These are phyloP conservation scores for Fragaria vesca DNA, from an alignment of 306 rosid genomes.

Conservation along the genomic window DNA sequence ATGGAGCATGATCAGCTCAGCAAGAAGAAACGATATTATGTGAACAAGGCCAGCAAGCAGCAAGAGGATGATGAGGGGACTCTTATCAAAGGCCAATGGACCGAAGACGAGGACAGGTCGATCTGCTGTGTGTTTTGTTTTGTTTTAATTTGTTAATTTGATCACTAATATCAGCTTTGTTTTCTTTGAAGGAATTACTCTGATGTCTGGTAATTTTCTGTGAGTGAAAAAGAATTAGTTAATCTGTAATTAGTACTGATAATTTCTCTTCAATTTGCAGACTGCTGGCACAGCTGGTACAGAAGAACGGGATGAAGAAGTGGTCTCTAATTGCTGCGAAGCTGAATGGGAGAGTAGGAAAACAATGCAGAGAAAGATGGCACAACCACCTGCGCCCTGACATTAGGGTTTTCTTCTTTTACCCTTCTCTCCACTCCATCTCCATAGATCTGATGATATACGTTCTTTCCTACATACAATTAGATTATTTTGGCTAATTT, in stretches of 20 bases:
- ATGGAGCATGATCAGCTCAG: not conserved
- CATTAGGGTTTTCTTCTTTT: conserved; percentile 48
- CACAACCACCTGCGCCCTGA: conserved; percentile 72
- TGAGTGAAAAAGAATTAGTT: not conserved
- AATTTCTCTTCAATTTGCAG: conserved; percentile 36
- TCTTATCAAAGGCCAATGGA: conserved; percentile 71
- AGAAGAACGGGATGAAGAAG: conserved; percentile 44
- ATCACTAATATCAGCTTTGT: not conserved
- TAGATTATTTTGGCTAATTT: not conserved
- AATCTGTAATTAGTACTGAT: not conserved
- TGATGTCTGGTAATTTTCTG: not conserved
- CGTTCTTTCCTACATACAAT: not conserved
- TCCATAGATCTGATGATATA: conserved; percentile 4
- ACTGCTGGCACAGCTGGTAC: conserved; percentile 41
- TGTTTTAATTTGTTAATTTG: not conserved
- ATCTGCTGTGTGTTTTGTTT: not conserved
- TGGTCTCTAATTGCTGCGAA: conserved; percentile 62
- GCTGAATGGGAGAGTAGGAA: conserved; percentile 54
- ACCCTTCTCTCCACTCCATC: not conserved
- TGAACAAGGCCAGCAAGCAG: conserved; percentile 13
- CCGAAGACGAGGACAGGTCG: conserved; percentile 58
- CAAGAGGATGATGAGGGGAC: conserved; percentile 8
- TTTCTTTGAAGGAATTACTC: not conserved
- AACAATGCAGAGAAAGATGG: conserved; percentile 87
- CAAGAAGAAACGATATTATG: conserved; percentile 5